These are phyloP conservation scores for Russula brevipes DNA, from an alignment of 768 basidiomycete genomes.

Conservation along the genomic window DNA sequence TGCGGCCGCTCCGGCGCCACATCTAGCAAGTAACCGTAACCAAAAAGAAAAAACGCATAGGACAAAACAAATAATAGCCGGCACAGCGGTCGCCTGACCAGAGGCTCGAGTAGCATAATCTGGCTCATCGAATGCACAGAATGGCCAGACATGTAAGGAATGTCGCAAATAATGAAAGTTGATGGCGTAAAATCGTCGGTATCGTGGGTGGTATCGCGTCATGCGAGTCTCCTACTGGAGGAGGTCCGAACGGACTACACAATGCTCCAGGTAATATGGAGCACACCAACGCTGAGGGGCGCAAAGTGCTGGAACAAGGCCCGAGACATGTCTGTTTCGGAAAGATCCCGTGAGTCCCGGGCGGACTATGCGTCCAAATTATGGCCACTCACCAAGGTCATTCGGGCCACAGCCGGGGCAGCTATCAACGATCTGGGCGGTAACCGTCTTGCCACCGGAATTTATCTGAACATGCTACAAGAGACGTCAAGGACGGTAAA, in stretches of 20 bases:
- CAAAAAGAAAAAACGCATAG: background rate
- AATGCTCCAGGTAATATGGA: background rate
- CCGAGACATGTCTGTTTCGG: slow-evolving; percentile 22
- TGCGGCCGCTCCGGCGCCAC: slow-evolving; percentile 7
- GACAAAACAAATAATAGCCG: slow-evolving; percentile 13
- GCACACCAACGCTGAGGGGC: background rate
- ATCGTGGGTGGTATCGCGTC: background rate
- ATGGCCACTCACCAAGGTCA: slow-evolving; percentile 21
- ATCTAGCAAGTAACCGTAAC: slow-evolving; percentile 11
- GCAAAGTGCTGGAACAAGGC: slow-evolving; percentile 9
- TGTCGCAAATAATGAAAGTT: background rate
- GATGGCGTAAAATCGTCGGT: background rate
- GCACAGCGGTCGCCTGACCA: slow-evolving; percentile 11
- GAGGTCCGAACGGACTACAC: background rate
- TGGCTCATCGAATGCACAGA: background rate
- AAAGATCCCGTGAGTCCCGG: background rate
- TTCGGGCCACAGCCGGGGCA: slow-evolving; percentile 15
- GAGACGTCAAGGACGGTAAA: background rate
- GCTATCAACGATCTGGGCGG: slow-evolving; percentile 16
- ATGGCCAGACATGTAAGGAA: background rate
- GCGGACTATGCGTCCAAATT: background rate
- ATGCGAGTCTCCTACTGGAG: slow-evolving; percentile 16
- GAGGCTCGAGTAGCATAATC: slow-evolving; percentile 12
- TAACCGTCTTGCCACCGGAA: slow-evolving; percentile 10
- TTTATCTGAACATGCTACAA: slow-evolving; percentile 11